Conservation (phyloP, 164 flowering plant genomes). For the Tinospora cordifolia region DNA sequence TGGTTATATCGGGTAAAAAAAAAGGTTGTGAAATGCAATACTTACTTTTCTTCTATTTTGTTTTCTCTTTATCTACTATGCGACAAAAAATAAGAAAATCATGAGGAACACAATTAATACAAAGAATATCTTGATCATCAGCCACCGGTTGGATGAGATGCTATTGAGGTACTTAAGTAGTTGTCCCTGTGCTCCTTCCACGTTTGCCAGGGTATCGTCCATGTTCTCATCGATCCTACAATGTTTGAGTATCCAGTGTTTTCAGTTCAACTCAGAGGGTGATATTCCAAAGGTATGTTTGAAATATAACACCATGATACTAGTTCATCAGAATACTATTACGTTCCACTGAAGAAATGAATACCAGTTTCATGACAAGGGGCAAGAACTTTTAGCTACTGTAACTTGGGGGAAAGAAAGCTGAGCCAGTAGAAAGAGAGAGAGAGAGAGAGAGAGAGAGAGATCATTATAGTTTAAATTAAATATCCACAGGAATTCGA, state of each 20-base stretch:
- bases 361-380: no score
- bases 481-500: no score
- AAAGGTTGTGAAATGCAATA: no score
- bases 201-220: constrained; percentile 83
- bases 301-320: background rate
- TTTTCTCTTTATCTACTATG: no score
- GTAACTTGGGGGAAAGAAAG: no score
- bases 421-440: background rate
- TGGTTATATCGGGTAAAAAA: no score
- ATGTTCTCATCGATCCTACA: constrained; percentile 91
- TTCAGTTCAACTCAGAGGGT: background rate
- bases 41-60: no score
- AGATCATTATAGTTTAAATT: no score
- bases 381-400: no score
- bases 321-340: background rate
- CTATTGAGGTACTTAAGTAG: constrained; percentile 70
- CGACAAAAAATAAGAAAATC: constrained; percentile 87
- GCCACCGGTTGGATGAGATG: constrained; percentile 87
- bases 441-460: no score
- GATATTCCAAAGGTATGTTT: background rate
- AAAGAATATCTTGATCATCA: constrained; percentile 94
- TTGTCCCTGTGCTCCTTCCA: constrained; percentile 85
- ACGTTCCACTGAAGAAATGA: background rate
- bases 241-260: background rate
- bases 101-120: constrained; percentile 73